phyloP scores from a whole-genome alignment of 2,329 filamentous ascomycete genomes.

The Scedosporium minutisporum region DNA sequence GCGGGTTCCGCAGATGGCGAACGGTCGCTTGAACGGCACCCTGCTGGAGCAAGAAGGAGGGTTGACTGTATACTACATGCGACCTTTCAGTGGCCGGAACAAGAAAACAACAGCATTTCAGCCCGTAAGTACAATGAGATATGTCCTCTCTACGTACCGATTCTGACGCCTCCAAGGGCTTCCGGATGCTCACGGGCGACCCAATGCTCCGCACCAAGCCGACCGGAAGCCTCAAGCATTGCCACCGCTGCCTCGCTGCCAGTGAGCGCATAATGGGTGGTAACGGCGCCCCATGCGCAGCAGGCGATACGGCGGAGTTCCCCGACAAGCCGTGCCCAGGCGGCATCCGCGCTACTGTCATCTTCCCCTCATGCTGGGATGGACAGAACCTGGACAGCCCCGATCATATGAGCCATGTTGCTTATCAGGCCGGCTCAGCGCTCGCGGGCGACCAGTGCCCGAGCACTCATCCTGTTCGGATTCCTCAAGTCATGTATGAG shows the following conservation, averaged over 20 bases:
- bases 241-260: constrained; percentile 21
- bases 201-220: constrained; percentile 22
- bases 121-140: constrained; percentile 27
- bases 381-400: constrained; percentile 6
- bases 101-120: constrained; percentile 15
- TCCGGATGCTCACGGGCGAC: constrained; percentile 36
- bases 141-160: neutral
- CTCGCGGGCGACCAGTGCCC: constrained; percentile 18
- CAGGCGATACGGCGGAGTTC: constrained; percentile 38
- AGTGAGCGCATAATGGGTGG: constrained; percentile 18
- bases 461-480: constrained; percentile 4
- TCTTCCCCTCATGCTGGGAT: constrained; percentile 33
- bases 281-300: constrained; percentile 38
- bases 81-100: constrained; percentile 15
- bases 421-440: constrained; percentile 12
- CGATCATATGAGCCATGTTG: constrained; percentile 7
- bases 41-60: constrained; percentile 32
- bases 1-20: constrained; percentile 56
- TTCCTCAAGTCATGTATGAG: constrained; percentile 11
- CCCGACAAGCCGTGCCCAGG: constrained; percentile 34
- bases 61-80: constrained; percentile 32
- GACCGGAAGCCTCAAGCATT: constrained; percentile 18
- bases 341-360: constrained; percentile 43
- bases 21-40: constrained; percentile 19
- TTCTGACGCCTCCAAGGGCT: constrained; percentile 21